Evolutionary conservation across 1,284 basidiomycete genomes (phyloP).

Genomic region (Coriolopsis trogii): DNA sequence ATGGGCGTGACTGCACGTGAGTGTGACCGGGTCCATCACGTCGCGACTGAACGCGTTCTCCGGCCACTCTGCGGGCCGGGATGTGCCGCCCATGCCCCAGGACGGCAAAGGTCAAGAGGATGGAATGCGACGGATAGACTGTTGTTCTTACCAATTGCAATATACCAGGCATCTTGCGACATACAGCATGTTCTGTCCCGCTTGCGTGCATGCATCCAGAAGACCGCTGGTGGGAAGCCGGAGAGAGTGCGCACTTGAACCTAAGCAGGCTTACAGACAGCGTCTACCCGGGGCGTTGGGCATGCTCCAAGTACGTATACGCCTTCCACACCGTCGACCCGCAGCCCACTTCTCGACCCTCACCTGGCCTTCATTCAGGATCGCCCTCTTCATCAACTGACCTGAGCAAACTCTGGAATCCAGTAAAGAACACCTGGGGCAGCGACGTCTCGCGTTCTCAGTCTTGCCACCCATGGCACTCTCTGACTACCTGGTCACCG

Average conservation of each 20-base stretch:
- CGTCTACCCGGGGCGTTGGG: conserved; percentile 11
- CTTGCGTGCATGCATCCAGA: no score
- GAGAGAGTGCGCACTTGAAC: no score
- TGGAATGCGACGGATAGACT: no score
- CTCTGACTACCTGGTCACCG: conserved; percentile 64
- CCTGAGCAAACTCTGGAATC: no score
- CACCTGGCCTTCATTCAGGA: background rate
- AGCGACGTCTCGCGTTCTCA: background rate
- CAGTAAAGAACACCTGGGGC: background rate
- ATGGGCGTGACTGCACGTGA: conserved; percentile 17
- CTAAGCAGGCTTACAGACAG: no score
- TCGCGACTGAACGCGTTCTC: conserved; percentile 20
- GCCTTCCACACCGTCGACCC: background rate
- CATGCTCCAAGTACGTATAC: no score
- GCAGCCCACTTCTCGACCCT: background rate
- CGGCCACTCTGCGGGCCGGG: background rate
- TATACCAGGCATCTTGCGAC: no score
- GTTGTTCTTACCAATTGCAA: no score
- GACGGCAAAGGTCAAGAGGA: background rate
- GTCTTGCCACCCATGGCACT: conserved; percentile 39
- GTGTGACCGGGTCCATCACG: conserved; percentile 7
- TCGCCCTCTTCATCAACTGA: background rate
- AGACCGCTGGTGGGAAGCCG: no score
- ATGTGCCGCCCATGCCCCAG: no score
- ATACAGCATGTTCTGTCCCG: no score